Conservation (phyloP, 1,139 yeast genomes). For the Scheffersomyces insectosa region DNA sequence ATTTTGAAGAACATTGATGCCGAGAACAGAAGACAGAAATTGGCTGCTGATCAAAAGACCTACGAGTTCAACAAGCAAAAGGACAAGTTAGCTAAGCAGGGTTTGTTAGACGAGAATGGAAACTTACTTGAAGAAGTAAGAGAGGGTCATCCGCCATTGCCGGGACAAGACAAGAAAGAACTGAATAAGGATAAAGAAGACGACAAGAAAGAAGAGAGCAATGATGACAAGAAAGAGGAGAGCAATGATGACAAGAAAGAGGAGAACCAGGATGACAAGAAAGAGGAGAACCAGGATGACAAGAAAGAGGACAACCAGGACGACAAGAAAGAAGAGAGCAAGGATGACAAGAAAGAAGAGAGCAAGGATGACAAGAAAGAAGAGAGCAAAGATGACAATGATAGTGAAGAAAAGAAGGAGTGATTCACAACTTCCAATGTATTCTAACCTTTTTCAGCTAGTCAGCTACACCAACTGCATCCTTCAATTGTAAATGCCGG, state of each 20-base stretch:
- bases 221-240: too few species aligned
- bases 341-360: neutral
- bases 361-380: neutral
- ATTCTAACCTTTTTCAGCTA: too few species aligned
- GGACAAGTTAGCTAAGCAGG: neutral
- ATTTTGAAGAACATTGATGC: neutral
- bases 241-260: too few species aligned
- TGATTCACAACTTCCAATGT: too few species aligned
- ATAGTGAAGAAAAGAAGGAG: too few species aligned
- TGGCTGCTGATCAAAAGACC: neutral
- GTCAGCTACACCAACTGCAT: too few species aligned
- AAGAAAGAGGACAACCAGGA: too few species aligned
- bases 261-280: neutral
- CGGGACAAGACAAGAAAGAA: neutral
- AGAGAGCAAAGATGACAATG: too few species aligned
- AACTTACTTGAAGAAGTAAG: neutral
- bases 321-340: too few species aligned
- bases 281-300: neutral
- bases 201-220: neutral
- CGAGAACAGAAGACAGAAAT: neutral
- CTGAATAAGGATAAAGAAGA: neutral
- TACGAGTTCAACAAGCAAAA: neutral
- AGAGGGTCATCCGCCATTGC: slow-evolving; percentile 1
- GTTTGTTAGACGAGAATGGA: neutral
- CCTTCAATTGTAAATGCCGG: too few species aligned